Conservation (phyloP, 176 grass and related monocot species). For the Hordeum marinum region DNA sequence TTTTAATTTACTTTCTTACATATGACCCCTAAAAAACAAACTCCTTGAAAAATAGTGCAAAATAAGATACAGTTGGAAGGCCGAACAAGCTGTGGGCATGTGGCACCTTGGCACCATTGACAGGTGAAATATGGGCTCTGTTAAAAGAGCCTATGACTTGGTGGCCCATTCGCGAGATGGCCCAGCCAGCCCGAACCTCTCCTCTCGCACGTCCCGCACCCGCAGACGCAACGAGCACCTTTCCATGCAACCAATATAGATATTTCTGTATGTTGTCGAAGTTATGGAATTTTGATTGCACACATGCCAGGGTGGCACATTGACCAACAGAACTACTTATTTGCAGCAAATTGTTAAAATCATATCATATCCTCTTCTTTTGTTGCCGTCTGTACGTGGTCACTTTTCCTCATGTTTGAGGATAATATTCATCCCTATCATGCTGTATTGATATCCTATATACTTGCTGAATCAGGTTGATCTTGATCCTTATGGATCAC, state of each 20-base stretch:
- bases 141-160: no score
- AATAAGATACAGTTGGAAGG: no score
- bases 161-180: no score
- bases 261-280: not conserved
- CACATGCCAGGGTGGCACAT: not conserved
- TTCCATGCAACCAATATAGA: not conserved
- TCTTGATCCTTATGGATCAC: constrained; percentile 89
- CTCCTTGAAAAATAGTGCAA: no score
- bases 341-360: not conserved
- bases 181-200: constrained; percentile 37
- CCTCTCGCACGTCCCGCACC: constrained; percentile 51
- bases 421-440: not conserved
- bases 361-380: not conserved
- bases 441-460: not conserved
- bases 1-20: not conserved
- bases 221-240: constrained; percentile 46
- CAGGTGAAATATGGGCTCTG: no score
- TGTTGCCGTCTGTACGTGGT: not conserved
- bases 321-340: not conserved
- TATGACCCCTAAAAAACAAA: no score
- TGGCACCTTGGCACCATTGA: no score
- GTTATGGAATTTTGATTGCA: not conserved
- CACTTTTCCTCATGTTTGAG: not conserved
- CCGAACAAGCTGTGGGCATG: no score
- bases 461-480: constrained; percentile 55